Percentiles rank a stretch among this genome's conserved stretches.
Evolutionary conservation across 192 early-diverging fungal species (phyloP).

Genomic region (Phycomyces blakesleeanus): DNA sequence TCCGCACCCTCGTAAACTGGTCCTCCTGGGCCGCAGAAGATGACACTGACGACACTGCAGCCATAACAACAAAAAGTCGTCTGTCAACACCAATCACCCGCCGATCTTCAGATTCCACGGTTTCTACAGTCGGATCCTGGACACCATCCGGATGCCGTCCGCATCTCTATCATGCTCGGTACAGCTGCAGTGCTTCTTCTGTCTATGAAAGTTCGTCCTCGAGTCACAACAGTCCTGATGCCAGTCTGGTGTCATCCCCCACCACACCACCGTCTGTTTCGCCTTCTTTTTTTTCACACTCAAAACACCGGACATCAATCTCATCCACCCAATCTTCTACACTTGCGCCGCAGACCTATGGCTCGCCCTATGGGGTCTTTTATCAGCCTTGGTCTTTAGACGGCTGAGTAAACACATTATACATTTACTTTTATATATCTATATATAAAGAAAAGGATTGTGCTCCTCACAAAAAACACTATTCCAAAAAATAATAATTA

Average conservation of each 20-base stretch:
- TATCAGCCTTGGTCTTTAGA: neutral
- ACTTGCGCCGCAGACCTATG: neutral
- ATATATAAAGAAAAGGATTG: too few species aligned
- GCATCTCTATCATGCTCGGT: neutral
- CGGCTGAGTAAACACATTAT: too few species aligned
- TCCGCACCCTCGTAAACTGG: constrained; percentile 20
- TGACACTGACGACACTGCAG: neutral
- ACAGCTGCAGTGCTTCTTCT: neutral
- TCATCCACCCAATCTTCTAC: neutral
- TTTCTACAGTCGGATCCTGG: neutral
- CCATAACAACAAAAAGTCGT: neutral
- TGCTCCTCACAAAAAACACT: too few species aligned
- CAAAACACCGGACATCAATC: neutral
- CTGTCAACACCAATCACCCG: too few species aligned
- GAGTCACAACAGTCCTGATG: neutral
- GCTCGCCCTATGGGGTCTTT: neutral
- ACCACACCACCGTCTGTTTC: constrained; percentile 6
- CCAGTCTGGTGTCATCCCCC: neutral
- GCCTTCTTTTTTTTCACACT: neutral
- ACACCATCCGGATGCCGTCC: neutral
- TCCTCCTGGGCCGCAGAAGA: constrained; percentile 23
- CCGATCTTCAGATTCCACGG: too few species aligned
- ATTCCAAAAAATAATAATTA: too few species aligned
- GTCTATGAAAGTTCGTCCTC: neutral
- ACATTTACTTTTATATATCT: too few species aligned